phyloP scores from a whole-genome alignment of 208 protist species.

The Leishmania arabica region DNA sequence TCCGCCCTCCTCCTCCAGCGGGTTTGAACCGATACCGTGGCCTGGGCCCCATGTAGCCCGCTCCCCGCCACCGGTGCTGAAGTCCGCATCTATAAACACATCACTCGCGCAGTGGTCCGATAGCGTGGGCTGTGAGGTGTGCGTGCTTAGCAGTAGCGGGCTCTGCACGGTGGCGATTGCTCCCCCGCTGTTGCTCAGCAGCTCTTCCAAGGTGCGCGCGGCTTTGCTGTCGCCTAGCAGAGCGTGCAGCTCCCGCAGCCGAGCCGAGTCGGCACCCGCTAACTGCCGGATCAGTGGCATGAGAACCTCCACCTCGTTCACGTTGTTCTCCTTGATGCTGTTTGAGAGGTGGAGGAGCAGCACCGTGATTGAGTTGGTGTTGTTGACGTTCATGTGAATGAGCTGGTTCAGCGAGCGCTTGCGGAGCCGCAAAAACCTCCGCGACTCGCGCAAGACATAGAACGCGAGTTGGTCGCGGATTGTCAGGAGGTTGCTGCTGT shows the following conservation, averaged over 20 bases:
- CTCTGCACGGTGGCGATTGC: background rate
- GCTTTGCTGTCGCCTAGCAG: slow-evolving; percentile 41
- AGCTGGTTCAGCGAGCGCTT: slow-evolving; percentile 61
- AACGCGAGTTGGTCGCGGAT: slow-evolving; percentile 77
- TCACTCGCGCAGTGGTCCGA: slow-evolving; percentile 28
- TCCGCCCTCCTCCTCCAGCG: slow-evolving; percentile 8
- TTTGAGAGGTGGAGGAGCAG: slow-evolving; percentile 57
- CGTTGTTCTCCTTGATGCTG: slow-evolving; percentile 54
- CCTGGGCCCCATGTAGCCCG: background rate
- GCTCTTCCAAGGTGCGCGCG: slow-evolving; percentile 41
- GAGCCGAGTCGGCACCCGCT: slow-evolving; percentile 38
- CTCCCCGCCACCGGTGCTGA: slow-evolving; percentile 10
- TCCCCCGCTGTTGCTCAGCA: slow-evolving; percentile 35
- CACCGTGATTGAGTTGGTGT: slow-evolving; percentile 54
- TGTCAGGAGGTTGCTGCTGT: slow-evolving; percentile 72
- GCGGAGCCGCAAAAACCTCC: slow-evolving; percentile 43
- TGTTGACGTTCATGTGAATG: slow-evolving; percentile 66
- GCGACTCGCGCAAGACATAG: slow-evolving; percentile 51
- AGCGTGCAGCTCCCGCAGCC: slow-evolving; percentile 41
- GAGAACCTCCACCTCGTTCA: slow-evolving; percentile 74
- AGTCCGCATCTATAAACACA: slow-evolving; percentile 16
- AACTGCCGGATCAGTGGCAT: slow-evolving; percentile 60
- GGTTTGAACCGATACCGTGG: slow-evolving; percentile 6
- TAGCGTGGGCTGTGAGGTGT: slow-evolving; percentile 8
- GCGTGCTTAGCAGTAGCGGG: background rate